These are phyloP conservation scores for Pouteria glomerata DNA, from an alignment of 148 eudicot genomes.

Conservation along the genomic window DNA sequence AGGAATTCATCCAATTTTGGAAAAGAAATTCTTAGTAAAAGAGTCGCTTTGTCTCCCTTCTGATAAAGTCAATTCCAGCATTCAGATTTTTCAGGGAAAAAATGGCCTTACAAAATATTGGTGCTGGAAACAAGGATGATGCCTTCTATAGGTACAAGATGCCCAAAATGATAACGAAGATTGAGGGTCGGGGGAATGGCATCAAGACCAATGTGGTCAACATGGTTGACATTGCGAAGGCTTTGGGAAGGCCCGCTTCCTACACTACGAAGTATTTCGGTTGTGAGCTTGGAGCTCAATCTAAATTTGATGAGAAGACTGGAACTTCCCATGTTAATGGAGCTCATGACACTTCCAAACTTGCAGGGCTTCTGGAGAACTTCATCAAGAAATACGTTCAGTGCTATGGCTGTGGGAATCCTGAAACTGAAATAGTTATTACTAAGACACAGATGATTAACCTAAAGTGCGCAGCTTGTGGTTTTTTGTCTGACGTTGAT, in stretches of 20 bases:
- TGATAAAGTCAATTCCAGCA: not conserved
- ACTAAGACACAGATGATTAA: conserved; percentile 63
- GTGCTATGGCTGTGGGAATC: conserved; percentile 84
- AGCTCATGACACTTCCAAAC: conserved; percentile 64
- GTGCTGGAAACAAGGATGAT: conserved; percentile 73
- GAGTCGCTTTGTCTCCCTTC: conserved; percentile 22
- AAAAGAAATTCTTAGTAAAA: conserved; percentile 3
- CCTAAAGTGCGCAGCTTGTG: conserved; percentile 77
- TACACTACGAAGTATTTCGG: conserved; percentile 79
- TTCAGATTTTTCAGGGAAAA: conserved; percentile 13
- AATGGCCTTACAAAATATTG: conserved; percentile 80
- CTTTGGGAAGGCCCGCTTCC: conserved; percentile 64
- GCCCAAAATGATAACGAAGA: conserved; percentile 81
- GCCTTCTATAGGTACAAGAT: conserved; percentile 93
- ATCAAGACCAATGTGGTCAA: conserved; percentile 78
- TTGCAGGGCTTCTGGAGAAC: conserved; percentile 73
- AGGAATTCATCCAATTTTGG: not conserved
- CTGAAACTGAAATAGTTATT: conserved; percentile 69
- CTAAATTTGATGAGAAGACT: conserved; percentile 73
- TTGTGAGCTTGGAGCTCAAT: conserved; percentile 82
- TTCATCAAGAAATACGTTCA: conserved; percentile 84
- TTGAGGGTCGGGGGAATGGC: conserved; percentile 87
- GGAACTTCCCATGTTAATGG: conserved; percentile 76
- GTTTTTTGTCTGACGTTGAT: conserved; percentile 73
- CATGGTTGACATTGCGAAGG: conserved; percentile 83